Percentiles rank a stretch among this genome's conserved stretches.
Evolutionary conservation across 1,139 yeast genomes (phyloP).

Genomic region (Blastobotrys elegans): DNA sequence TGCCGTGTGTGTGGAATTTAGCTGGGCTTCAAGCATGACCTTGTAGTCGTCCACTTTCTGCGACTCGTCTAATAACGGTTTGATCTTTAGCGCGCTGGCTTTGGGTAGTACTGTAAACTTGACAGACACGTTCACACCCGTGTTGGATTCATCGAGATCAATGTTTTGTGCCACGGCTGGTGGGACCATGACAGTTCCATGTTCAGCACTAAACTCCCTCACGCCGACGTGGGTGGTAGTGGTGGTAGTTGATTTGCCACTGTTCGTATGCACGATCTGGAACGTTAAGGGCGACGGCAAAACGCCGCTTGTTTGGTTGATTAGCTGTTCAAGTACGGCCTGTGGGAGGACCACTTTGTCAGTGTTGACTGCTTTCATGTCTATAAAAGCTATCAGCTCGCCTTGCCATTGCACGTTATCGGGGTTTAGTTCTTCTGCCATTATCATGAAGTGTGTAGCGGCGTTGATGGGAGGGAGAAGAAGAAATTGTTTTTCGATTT

Average conservation of each 20-base stretch:
- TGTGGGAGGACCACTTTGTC: constrained; percentile 35
- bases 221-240: constrained; percentile 37
- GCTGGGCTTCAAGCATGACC: constrained; percentile 36
- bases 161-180: constrained; percentile 25
- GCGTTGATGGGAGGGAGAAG: no score
- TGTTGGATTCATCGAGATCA: constrained; percentile 18
- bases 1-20: constrained; percentile 45
- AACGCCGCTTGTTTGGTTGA: constrained; percentile 21
- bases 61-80: constrained; percentile 27
- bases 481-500: no score
- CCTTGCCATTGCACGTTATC: not conserved
- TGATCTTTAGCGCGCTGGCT: constrained; percentile 35
- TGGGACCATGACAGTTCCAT: constrained; percentile 31
- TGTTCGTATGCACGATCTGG: constrained; percentile 25
- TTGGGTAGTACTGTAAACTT: constrained; percentile 33
- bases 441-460: no score
- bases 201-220: constrained; percentile 38
- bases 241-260: not conserved
- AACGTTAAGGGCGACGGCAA: constrained; percentile 38
- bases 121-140: constrained; percentile 17
- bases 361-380: constrained; percentile 7
- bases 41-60: constrained; percentile 37
- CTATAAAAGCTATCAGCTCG: not conserved
- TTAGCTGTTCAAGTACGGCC: constrained; percentile 26
- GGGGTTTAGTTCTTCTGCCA: no score